These are phyloP conservation scores for Onygenales sp. DNA, from an alignment of 2,329 filamentous ascomycete species.

Conservation along the genomic window DNA sequence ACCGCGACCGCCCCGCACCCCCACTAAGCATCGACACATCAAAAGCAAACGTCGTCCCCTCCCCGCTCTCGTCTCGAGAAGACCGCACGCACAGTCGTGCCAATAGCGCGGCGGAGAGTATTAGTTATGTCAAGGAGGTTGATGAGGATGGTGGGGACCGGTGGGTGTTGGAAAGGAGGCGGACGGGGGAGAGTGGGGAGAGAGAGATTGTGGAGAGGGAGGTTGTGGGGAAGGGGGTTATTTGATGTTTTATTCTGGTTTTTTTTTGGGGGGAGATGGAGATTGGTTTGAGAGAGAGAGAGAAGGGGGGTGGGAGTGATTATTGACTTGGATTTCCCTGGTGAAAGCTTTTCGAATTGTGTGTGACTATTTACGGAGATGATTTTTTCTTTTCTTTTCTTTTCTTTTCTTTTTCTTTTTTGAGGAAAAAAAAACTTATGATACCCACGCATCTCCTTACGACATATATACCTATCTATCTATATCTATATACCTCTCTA, in stretches of 20 bases:
- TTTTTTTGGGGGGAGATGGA: not conserved
- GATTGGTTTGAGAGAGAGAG: not conserved
- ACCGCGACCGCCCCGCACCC: not conserved
- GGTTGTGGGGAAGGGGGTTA: constrained; percentile 17
- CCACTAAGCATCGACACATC: constrained; percentile 5
- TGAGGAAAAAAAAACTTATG: too few relatives aligned
- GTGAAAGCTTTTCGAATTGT: too few relatives aligned
- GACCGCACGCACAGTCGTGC: constrained; percentile 19
- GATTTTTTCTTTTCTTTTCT: too few relatives aligned
- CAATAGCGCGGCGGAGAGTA: constrained; percentile 26
- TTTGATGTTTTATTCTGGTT: constrained; percentile 10
- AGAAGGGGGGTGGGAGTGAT: not conserved
- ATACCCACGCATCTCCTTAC: too few relatives aligned
- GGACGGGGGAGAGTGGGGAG: constrained; percentile 24
- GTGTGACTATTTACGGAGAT: too few relatives aligned
- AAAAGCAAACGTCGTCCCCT: not conserved
- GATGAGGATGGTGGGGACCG: constrained; percentile 21
- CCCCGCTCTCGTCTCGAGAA: not conserved
- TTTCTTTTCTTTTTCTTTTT: too few relatives aligned
- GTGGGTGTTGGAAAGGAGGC: constrained; percentile 27
- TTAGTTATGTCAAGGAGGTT: constrained; percentile 24
- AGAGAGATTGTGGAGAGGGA: constrained; percentile 24
- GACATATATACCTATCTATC: not conserved
- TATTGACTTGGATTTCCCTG: too few relatives aligned
- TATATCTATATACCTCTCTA: not conserved